Evolutionary conservation across 2,329 filamentous ascomycete species (phyloP).

Genomic region (Aspergillus ruber): DNA sequence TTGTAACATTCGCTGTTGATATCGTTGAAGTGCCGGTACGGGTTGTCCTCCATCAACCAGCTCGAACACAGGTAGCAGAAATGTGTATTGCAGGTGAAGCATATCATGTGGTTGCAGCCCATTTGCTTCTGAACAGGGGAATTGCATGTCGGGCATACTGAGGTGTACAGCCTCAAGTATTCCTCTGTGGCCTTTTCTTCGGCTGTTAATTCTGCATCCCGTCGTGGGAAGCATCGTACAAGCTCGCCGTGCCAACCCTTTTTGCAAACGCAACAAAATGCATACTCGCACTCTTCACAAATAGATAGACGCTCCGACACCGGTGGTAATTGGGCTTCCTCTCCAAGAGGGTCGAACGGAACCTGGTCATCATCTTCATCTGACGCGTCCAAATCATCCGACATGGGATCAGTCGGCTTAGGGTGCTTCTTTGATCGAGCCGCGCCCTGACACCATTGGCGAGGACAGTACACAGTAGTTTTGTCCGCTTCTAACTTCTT

Average conservation of each 20-base stretch:
- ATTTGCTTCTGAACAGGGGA: slow-evolving; percentile 82
- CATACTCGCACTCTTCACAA: slow-evolving; percentile 82
- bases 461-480: slow-evolving; percentile 84
- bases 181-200: slow-evolving; percentile 83
- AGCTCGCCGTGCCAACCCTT: slow-evolving; percentile 93
- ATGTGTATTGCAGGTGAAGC: slow-evolving; percentile 80
- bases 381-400: slow-evolving; percentile 43
- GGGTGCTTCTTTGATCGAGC: slow-evolving; percentile 68
- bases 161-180: slow-evolving; percentile 74
- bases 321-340: slow-evolving; percentile 39
- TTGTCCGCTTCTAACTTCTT: slow-evolving; percentile 87
- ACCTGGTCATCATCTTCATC: slow-evolving; percentile 47
- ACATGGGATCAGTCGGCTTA: slow-evolving; percentile 62
- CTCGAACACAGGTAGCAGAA: slow-evolving; percentile 91
- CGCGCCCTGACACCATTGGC: slow-evolving; percentile 86
- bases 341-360: slow-evolving; percentile 38
- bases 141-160: slow-evolving; percentile 80
- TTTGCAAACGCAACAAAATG: slow-evolving; percentile 72
- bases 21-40: slow-evolving; percentile 83
- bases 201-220: slow-evolving; percentile 62
- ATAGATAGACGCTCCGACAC: slow-evolving; percentile 66
- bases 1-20: slow-evolving; percentile 66
- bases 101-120: slow-evolving; percentile 97
- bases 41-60: slow-evolving; percentile 76
- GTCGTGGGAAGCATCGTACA: slow-evolving; percentile 61